Conservation (phyloP, 768 basidiomycete species). For the Hypholoma sublateritium region DNA sequence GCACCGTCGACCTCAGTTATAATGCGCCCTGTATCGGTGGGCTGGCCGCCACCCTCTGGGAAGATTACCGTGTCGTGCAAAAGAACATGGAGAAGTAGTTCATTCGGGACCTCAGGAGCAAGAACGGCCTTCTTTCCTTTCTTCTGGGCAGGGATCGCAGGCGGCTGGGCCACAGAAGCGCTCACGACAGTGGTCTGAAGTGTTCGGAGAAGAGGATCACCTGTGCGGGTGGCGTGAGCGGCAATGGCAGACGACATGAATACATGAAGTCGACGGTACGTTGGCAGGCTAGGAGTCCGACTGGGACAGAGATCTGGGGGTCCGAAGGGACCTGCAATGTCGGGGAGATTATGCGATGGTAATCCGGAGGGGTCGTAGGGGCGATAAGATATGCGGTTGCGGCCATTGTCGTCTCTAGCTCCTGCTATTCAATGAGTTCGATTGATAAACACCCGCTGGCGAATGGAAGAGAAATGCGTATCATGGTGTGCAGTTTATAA, state of each 20-base stretch:
- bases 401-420: constrained; percentile 23
- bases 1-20: constrained; percentile 42
- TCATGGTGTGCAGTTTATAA: background rate
- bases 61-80: constrained; percentile 79
- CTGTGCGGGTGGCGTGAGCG: constrained; percentile 32
- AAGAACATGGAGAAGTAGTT: constrained; percentile 60
- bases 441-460: background rate
- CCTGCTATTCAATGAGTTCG: background rate
- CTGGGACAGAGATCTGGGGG: constrained; percentile 53
- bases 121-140: constrained; percentile 57
- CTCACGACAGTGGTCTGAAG: constrained; percentile 59
- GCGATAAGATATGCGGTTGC: constrained; percentile 44
- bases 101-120: constrained; percentile 40
- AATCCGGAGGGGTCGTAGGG: constrained; percentile 49
- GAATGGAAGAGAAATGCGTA: background rate
- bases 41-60: constrained; percentile 83
- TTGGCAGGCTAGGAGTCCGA: constrained; percentile 80
- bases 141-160: constrained; percentile 39
- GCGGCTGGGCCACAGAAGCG: constrained; percentile 45
- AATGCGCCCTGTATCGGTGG: constrained; percentile 68
- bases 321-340: constrained; percentile 56
- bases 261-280: constrained; percentile 36
- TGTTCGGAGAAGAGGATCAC: constrained; percentile 66
- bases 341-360: constrained; percentile 65
- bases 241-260: background rate